A percentile compares a stretch with the other conserved stretches of the same genome.
phyloP scores from a whole-genome alignment of 2,329 filamentous ascomycete genomes.

The Ophiognomonia clavigignenti-juglandacearum region DNA sequence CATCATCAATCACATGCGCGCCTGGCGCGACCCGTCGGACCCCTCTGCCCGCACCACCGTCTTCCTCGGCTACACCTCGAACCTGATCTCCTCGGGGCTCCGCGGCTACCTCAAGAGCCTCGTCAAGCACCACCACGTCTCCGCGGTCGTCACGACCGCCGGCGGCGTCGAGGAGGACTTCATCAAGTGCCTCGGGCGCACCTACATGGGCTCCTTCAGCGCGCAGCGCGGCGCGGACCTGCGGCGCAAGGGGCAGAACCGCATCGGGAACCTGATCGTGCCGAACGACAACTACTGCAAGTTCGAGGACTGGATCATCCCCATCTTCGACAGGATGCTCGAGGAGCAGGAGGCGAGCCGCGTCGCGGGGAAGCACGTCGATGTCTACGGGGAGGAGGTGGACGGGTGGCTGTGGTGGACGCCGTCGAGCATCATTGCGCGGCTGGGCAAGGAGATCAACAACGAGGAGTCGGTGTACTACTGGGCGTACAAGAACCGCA shows the following conservation, averaged over 20 bases:
- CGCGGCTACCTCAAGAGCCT: conserved; percentile 89
- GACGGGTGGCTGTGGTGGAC: conserved; percentile 82
- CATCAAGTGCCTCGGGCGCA: conserved; percentile 94
- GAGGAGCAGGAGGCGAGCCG: conserved; percentile 84
- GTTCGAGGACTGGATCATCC: conserved; percentile 96
- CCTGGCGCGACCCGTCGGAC: conserved; percentile 73
- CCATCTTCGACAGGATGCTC: conserved; percentile 91
- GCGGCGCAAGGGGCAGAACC: conserved; percentile 81
- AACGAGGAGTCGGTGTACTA: conserved; percentile 89
- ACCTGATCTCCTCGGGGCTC: conserved; percentile 93
- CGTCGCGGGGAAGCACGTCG: conserved; percentile 33
- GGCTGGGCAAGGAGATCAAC: conserved; percentile 90
- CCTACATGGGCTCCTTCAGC: conserved; percentile 77
- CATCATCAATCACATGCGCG: conserved; percentile 92
- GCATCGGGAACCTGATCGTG: conserved; percentile 92
- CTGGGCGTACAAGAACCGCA: conserved; percentile 96
- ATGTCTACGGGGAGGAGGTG: conserved; percentile 40
- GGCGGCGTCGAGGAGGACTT: conserved; percentile 96
- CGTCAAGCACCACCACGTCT: conserved; percentile 87
- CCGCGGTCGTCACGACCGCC: conserved; percentile 89
- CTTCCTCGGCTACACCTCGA: conserved; percentile 96
- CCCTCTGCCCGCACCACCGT: conserved; percentile 77
- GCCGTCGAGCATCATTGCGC: conserved; percentile 83
- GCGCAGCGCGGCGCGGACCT: conserved; percentile 72
- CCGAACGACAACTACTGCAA: conserved; percentile 97